Conservation (phyloP, 2,329 filamentous ascomycete species). For the Dactylella cylindrospora region DNA sequence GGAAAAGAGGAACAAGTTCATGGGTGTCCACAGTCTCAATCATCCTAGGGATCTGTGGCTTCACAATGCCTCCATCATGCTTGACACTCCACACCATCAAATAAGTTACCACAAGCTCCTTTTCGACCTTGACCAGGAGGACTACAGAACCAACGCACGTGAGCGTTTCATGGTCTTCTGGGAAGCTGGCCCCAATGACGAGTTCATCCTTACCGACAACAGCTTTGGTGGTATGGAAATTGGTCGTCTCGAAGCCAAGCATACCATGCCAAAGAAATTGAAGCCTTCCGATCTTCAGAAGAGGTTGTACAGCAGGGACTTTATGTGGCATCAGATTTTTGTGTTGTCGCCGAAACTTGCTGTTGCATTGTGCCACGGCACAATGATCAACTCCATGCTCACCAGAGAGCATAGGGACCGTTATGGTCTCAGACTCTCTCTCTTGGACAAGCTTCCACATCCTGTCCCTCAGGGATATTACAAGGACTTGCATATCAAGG, state of each 20-base stretch:
- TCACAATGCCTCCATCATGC: slow-evolving; percentile 46
- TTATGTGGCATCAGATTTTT: slow-evolving; percentile 50
- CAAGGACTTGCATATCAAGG: slow-evolving; percentile 48
- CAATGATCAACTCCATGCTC: slow-evolving; percentile 48
- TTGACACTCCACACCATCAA: slow-evolving; percentile 48
- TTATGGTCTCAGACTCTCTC: slow-evolving; percentile 48
- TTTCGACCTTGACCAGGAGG: slow-evolving; percentile 49
- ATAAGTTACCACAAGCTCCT: slow-evolving; percentile 46
- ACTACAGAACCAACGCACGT: slow-evolving; percentile 49
- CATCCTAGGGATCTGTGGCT: slow-evolving; percentile 50
- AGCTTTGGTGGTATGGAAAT: slow-evolving; percentile 50
- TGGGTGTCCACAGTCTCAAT: slow-evolving; percentile 47
- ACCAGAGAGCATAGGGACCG: slow-evolving; percentile 48
- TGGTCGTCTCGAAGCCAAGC: slow-evolving; percentile 48
- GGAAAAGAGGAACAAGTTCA: slow-evolving; percentile 47
- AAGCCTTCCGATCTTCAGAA: slow-evolving; percentile 47
- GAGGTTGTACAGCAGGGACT: slow-evolving; percentile 48
- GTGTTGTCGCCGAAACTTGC: slow-evolving; percentile 49
- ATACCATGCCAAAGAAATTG: slow-evolving; percentile 48
- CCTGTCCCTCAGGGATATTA: slow-evolving; percentile 48
- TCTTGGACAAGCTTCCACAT: slow-evolving; percentile 49
- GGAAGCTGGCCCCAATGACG: slow-evolving; percentile 49
- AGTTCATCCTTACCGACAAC: slow-evolving; percentile 50
- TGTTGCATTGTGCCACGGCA: slow-evolving; percentile 49
- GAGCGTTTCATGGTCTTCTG: slow-evolving; percentile 50